Evolutionary conservation across 1,139 yeast genomes (phyloP), one percentile per base, ranked within the genome.

Genomic region (Candida gigantensis): DNA sequence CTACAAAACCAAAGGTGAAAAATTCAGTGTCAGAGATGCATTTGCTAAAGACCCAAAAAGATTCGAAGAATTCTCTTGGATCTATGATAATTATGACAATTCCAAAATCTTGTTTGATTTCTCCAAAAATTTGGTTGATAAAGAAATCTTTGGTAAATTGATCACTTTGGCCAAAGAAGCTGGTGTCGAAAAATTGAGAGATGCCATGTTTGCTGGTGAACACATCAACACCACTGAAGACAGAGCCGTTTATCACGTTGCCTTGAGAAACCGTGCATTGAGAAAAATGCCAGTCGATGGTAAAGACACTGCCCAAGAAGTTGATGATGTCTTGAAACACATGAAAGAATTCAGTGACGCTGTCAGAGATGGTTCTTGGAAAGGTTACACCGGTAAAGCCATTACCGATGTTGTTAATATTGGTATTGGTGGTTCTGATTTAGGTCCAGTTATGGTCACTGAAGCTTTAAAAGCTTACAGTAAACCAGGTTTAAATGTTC

Each of bases 361-460:
- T 50, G 84, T 92, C 45, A 84, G 98, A 65, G 81, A 92, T 31
- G 98, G 98, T 53, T 76, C 72, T 50, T 90, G 97, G 97, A 88
- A 81, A 55, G 98, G 98, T 62, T 92, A 86, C 77, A 82, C 97
- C 49, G 97, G 97, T 52, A 89, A 89, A 77, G 69, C 75, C 52
- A 92, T 92, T 65, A 85, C 94, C 52, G 95, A 89, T 58, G 82
- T 92, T 42, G 97, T 92, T 58, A 92, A 92, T 76, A 87, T 92
- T 57, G 98, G 98, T 68, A 92, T 92, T 60, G 98, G 98, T 60
- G 98, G 98, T 51, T 89, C 97, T 20, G 98, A 92, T 65, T 78
- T 92, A 57, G 98, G 98, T 54, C 98, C 98, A 35, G 97, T 92
- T 40, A 92, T 92, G 98, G 97, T 92, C 52, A 89, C 97, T 43